Evolutionary conservation across 169 alveolate species (phyloP).

Genomic region (Fabrea salina): DNA sequence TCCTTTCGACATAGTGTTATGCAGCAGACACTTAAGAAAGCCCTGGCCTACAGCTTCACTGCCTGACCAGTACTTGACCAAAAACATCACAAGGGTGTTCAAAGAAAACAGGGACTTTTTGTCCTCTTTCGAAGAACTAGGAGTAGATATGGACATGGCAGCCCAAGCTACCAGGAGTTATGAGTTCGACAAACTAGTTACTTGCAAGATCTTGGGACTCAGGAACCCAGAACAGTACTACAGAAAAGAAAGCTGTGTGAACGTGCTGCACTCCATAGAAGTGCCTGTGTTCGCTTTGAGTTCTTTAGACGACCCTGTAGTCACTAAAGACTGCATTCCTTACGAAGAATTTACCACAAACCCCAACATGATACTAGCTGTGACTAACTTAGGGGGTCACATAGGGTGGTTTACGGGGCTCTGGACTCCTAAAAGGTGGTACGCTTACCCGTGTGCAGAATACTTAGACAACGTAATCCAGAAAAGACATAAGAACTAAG

Average conservation of each 20-base stretch:
- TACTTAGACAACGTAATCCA: slow-evolving; percentile 30
- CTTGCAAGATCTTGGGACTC: slow-evolving; percentile 22
- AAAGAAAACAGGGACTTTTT: neutral
- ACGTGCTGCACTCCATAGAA: neutral
- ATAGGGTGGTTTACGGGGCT: slow-evolving; percentile 35
- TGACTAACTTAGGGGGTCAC: slow-evolving; percentile 28
- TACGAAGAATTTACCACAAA: slow-evolving; percentile 26
- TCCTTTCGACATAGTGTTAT: slow-evolving; percentile 13
- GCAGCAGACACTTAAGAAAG: neutral
- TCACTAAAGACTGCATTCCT: slow-evolving; percentile 8
- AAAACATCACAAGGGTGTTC: neutral
- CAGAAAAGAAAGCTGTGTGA: slow-evolving; percentile 3
- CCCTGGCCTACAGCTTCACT: neutral
- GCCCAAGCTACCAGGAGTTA: neutral
- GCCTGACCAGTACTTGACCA: slow-evolving; percentile 3
- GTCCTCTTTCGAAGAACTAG: slow-evolving; percentile 7
- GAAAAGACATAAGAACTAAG: no score
- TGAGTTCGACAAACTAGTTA: slow-evolving; percentile 13
- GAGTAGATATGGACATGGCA: neutral
- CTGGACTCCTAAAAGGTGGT: neutral
- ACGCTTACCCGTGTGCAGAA: slow-evolving; percentile 26
- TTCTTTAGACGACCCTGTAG: slow-evolving; percentile 30
- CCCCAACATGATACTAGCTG: neutral
- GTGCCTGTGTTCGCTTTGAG: slow-evolving; percentile 18
- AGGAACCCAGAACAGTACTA: slow-evolving; percentile 27